Percentiles rank a stretch among this genome's conserved stretches.
These are phyloP conservation scores for Flaveria brownii DNA, from an alignment of 129 eudicot species.

Conservation along the genomic window DNA sequence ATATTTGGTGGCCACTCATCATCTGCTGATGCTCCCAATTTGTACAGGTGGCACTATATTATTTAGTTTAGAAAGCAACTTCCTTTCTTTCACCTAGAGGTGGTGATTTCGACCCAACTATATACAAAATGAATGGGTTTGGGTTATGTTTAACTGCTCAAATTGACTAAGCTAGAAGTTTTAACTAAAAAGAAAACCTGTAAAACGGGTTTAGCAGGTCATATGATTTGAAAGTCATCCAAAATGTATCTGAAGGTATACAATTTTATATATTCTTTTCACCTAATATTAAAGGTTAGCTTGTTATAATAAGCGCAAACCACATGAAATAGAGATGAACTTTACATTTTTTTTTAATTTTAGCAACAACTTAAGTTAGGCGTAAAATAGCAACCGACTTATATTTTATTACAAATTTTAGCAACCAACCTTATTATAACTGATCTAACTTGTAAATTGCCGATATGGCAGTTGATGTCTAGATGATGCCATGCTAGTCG, in stretches of 20 bases:
- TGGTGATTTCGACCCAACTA: neutral
- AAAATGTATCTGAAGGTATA: neutral
- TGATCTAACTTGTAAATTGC: neutral
- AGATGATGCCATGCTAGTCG: neutral
- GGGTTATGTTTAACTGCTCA: slow-evolving; percentile 3
- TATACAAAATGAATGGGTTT: neutral
- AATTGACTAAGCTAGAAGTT: neutral
- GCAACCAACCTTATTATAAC: neutral
- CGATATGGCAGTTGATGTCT: neutral
- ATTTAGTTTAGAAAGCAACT: neutral
- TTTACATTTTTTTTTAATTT: neutral
- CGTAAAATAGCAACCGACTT: neutral
- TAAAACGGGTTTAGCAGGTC: neutral
- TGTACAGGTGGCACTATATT: slow-evolving; percentile 53
- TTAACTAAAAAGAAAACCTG: neutral
- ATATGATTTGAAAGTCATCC: neutral
- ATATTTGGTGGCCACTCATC: slow-evolving; percentile 80
- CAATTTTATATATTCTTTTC: neutral
- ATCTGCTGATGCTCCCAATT: slow-evolving; percentile 71
- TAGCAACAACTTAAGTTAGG: neutral
- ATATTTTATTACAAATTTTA: neutral
- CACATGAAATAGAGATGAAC: neutral
- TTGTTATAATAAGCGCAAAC: neutral
- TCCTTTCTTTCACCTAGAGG: neutral
- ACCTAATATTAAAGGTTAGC: neutral